These are phyloP conservation scores for Triadica sebifera DNA, from an alignment of 345 rosid species.

Conservation along the genomic window DNA sequence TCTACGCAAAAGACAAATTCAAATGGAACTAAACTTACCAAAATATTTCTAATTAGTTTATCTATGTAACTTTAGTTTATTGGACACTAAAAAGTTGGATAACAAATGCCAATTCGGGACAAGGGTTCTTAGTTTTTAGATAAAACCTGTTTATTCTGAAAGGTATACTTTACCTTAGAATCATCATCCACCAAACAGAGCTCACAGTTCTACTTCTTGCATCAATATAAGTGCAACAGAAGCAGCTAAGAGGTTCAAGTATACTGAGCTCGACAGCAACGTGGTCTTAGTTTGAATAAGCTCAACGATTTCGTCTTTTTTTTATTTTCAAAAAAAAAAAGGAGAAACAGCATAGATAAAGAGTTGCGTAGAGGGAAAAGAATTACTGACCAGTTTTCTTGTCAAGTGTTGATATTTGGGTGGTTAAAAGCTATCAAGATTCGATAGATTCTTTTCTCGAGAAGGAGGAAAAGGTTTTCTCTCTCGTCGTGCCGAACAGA, in stretches of 20 bases:
- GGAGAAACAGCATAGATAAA: not conserved
- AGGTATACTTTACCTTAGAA: not conserved
- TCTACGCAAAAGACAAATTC: not conserved
- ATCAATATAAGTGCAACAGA: not conserved
- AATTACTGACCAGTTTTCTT: not conserved
- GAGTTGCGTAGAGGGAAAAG: not conserved
- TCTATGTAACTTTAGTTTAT: too few species aligned
- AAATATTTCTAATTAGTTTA: too few species aligned
- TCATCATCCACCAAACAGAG: not conserved
- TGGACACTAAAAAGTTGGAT: not conserved
- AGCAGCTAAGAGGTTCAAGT: too few species aligned
- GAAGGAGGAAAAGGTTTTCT: not conserved
- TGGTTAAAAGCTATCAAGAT: not conserved
- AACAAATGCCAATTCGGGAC: not conserved
- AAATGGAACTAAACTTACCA: not conserved
- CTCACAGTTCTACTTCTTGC: not conserved
- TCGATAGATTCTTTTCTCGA: not conserved
- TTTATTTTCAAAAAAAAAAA: not conserved
- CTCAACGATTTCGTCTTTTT: too few species aligned
- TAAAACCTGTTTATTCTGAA: not conserved
- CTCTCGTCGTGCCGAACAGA: too few species aligned
- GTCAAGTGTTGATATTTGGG: not conserved
- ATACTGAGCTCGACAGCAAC: not conserved
- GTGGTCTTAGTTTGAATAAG: not conserved
- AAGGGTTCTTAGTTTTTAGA: not conserved